These are phyloP conservation scores for Protoeuglena noctilucae DNA, from an alignment of 139 green algal species.

Conservation along the genomic window DNA sequence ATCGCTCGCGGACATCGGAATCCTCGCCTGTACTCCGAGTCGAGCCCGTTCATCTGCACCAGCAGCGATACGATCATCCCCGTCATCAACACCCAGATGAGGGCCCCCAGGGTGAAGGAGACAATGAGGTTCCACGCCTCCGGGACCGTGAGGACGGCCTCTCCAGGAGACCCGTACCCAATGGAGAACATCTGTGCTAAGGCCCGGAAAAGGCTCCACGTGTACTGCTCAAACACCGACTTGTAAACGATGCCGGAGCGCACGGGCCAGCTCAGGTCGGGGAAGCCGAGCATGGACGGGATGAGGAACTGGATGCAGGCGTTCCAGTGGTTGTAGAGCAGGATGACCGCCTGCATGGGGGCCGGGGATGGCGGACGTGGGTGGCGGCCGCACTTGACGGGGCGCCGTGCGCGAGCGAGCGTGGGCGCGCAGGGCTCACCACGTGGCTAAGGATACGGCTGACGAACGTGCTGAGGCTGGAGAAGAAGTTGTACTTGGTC, in stretches of 20 bases:
- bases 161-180: constrained; percentile 17
- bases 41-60: not conserved
- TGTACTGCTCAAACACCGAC: constrained; percentile 10
- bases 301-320: constrained; percentile 24
- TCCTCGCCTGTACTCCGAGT: too few species aligned
- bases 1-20: too few species aligned
- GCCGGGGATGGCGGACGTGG: too few species aligned
- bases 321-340: constrained; percentile 28
- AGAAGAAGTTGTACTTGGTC: too few species aligned
- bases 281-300: constrained; percentile 1
- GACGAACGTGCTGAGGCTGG: too few species aligned
- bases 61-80: constrained; percentile 25
- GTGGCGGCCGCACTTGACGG: too few species aligned
- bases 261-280: not conserved
- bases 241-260: constrained; percentile 1
- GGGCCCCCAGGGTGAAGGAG: constrained; percentile 17
- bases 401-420: too few species aligned
- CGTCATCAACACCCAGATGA: constrained; percentile 26
- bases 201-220: constrained; percentile 15
- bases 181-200: constrained; percentile 23
- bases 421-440: too few species aligned
- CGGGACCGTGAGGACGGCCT: too few species aligned
- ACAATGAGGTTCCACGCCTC: constrained; percentile 17
- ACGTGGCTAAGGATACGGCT: too few species aligned
- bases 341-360: constrained; percentile 8